Percentiles rank a stretch among this genome's conserved stretches.
phyloP scores from a whole-genome alignment of 106 monocot species.

The Acanthochlamys bracteata region DNA sequence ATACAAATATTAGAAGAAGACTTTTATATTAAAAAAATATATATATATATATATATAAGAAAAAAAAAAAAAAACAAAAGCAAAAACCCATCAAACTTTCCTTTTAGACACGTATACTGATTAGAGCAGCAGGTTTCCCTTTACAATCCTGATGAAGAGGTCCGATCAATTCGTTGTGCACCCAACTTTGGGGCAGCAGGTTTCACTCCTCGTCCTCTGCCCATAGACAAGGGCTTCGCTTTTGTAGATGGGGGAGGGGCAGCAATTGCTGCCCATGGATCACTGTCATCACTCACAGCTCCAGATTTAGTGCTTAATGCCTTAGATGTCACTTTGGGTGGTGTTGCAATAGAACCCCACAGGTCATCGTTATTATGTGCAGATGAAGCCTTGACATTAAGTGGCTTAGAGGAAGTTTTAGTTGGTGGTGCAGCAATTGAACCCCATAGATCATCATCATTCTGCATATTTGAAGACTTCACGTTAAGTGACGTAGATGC shows the following conservation, averaged over 20 bases:
- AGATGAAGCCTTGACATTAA: not conserved
- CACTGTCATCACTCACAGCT: constrained; percentile 26
- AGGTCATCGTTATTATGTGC: too few species aligned
- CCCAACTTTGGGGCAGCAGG: constrained; percentile 51
- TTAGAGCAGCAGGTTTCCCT: too few species aligned
- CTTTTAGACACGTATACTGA: too few species aligned
- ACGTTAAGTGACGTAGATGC: constrained; percentile 21
- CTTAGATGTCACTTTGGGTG: too few species aligned
- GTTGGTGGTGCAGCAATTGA: not conserved
- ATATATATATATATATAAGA: too few species aligned
- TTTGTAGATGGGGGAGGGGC: constrained; percentile 77
- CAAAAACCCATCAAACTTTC: too few species aligned
- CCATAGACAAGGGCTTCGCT: constrained; percentile 77
- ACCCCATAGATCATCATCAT: constrained; percentile 69
- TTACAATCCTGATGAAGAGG: constrained; percentile 45
- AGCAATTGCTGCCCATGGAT: constrained; percentile 91
- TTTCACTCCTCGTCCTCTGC: constrained; percentile 62
- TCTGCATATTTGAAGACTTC: constrained; percentile 10
- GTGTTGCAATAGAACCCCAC: too few species aligned
- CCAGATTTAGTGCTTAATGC: not conserved
- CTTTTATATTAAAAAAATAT: too few species aligned
- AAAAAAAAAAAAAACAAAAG: too few species aligned
- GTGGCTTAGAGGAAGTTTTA: not conserved
- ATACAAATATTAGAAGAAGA: too few species aligned
- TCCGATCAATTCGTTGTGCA: constrained; percentile 70